phyloP scores from a whole-genome alignment of 2,329 filamentous ascomycete species.

The Fusarium agapanthi region DNA sequence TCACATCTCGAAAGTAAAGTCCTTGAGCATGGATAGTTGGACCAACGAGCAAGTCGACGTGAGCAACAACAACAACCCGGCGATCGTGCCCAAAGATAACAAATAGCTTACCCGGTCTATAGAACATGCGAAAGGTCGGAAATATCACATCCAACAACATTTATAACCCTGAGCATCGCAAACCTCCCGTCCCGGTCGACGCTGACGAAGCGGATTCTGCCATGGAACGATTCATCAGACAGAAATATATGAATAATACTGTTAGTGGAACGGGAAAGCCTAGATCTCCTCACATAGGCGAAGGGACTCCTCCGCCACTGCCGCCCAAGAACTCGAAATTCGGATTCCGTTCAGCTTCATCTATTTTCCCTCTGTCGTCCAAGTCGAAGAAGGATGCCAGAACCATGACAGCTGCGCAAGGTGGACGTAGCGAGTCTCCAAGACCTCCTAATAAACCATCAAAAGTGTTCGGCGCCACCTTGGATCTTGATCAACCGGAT shows the following conservation, averaged over 20 bases:
- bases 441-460: slow-evolving; percentile 70
- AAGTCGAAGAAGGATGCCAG: slow-evolving; percentile 65
- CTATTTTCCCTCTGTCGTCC: slow-evolving; percentile 71
- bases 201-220: slow-evolving; percentile 91
- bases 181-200: slow-evolving; percentile 86
- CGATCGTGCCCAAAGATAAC: background rate
- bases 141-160: slow-evolving; percentile 86
- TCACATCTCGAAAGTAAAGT: slow-evolving; percentile 98
- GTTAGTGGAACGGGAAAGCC: slow-evolving; percentile 50
- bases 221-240: slow-evolving; percentile 94
- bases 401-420: slow-evolving; percentile 40
- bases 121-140: slow-evolving; percentile 95
- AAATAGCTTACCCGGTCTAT: slow-evolving; percentile 27
- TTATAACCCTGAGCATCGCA: slow-evolving; percentile 87
- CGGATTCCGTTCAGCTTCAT: slow-evolving; percentile 68
- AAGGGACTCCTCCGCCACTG: slow-evolving; percentile 66
- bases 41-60: slow-evolving; percentile 95
- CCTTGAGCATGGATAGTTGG: slow-evolving; percentile 98
- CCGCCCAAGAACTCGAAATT: slow-evolving; percentile 72
- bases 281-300: slow-evolving; percentile 54
- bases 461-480: slow-evolving; percentile 73
- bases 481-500: slow-evolving; percentile 63
- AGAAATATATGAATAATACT: slow-evolving; percentile 82
- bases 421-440: slow-evolving; percentile 47
- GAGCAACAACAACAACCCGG: slow-evolving; percentile 46